phyloP scores from a whole-genome alignment of 441 rosid genomes.

The Kokia cookei region DNA sequence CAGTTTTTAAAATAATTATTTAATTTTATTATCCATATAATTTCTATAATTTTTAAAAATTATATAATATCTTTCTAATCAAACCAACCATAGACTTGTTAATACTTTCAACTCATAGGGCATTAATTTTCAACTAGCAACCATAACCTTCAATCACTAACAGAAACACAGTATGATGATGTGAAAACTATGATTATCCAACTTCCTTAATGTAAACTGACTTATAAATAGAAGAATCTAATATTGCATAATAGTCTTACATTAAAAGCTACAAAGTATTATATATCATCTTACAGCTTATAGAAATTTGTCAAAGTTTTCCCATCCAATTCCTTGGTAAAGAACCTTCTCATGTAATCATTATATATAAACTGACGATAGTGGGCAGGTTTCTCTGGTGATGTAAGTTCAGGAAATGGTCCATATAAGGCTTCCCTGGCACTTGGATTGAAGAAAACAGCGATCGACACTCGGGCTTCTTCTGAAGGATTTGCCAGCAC shows the following conservation, averaged over 20 bases:
- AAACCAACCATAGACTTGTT: too few species aligned
- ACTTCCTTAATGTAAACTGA: not conserved
- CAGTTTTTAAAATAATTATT: too few species aligned
- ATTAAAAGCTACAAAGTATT: not conserved
- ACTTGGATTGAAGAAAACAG: conserved; percentile 34
- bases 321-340: conserved; percentile 38
- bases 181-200: not conserved
- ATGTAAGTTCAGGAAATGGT: conserved; percentile 31
- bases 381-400: conserved; percentile 29
- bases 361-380: conserved; percentile 21
- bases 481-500: conserved; percentile 38
- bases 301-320: conserved; percentile 32
- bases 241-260: not conserved
- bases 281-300: conserved; percentile 5
- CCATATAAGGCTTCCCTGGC: conserved; percentile 26
- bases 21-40: too few species aligned
- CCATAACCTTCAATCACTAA: too few species aligned
- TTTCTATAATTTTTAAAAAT: too few species aligned
- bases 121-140: too few species aligned
- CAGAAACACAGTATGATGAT: not conserved
- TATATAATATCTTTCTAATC: too few species aligned
- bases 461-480: conserved; percentile 34
- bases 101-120: too few species aligned
- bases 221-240: not conserved
- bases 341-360: conserved; percentile 31